These are phyloP conservation scores for Aspergillus pseudoglaucus DNA, from an alignment of 2,329 filamentous ascomycete species.

Conservation along the genomic window DNA sequence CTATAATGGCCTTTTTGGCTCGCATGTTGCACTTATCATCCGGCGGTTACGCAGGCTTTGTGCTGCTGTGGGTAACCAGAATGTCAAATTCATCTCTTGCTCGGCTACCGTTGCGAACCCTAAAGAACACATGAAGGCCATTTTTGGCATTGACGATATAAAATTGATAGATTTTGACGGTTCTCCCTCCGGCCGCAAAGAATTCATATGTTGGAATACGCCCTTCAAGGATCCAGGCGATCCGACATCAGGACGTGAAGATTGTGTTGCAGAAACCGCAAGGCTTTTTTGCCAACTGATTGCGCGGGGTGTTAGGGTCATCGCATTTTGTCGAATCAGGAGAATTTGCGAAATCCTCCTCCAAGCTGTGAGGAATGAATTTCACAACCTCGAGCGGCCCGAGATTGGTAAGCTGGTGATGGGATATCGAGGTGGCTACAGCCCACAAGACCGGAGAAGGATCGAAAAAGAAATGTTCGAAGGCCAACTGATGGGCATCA, in stretches of 20 bases:
- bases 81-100: slow-evolving; percentile 87
- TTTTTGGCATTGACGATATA: slow-evolving; percentile 84
- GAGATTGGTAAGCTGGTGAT: slow-evolving; percentile 78
- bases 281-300: slow-evolving; percentile 86
- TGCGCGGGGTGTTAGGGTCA: slow-evolving; percentile 79
- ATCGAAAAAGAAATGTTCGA: slow-evolving; percentile 98
- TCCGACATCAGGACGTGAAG: slow-evolving; percentile 76
- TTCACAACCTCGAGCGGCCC: slow-evolving; percentile 63
- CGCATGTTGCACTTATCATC: slow-evolving; percentile 94
- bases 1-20: slow-evolving; percentile 91
- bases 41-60: slow-evolving; percentile 79
- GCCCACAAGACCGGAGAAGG: slow-evolving; percentile 74
- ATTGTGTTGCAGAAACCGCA: slow-evolving; percentile 77
- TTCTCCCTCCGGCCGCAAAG: slow-evolving; percentile 84
- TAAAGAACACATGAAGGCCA: slow-evolving; percentile 79
- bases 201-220: slow-evolving; percentile 97
- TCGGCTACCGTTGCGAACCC: slow-evolving; percentile 96
- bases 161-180: slow-evolving; percentile 83
- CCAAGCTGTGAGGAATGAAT: slow-evolving; percentile 69
- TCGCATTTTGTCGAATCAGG: slow-evolving; percentile 84
- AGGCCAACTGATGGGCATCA: slow-evolving; percentile 83
- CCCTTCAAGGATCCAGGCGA: slow-evolving; percentile 86
- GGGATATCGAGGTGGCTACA: slow-evolving; percentile 94
- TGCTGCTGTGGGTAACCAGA: slow-evolving; percentile 77
- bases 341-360: slow-evolving; percentile 84